Evolutionary conservation across 768 basidiomycete species (phyloP).

Genomic region (Russula griseocarnosa): DNA sequence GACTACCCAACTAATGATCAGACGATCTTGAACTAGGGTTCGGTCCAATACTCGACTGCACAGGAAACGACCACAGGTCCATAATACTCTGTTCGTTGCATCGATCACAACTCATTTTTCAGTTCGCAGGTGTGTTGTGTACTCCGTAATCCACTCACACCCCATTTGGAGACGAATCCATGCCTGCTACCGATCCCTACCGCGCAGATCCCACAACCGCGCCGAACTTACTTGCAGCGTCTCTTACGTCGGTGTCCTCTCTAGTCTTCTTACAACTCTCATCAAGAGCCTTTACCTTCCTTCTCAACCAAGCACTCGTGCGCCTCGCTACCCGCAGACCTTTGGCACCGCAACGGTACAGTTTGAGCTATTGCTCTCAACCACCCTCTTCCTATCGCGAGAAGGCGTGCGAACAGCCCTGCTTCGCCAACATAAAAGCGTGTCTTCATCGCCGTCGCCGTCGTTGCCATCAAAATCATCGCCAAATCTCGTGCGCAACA

Average conservation of each 20-base stretch:
- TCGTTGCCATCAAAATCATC: not conserved
- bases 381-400: conserved; percentile 87
- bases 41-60: too few relatives aligned
- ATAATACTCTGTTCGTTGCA: too few relatives aligned
- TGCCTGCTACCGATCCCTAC: not conserved
- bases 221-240: conserved; percentile 34
- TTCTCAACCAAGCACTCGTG: conserved; percentile 82
- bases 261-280: conserved; percentile 84
- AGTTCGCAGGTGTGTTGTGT: not conserved
- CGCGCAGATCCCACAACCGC: not conserved
- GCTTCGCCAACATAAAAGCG: conserved; percentile 47
- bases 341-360: conserved; percentile 92
- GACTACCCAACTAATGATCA: too few relatives aligned
- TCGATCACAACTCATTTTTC: not conserved
- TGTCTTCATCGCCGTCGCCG: not conserved
- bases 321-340: conserved; percentile 74
- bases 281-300: conserved; percentile 81
- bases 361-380: conserved; percentile 86
- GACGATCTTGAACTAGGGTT: too few relatives aligned
- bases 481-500: conserved; percentile 39
- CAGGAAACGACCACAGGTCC: too few relatives aligned
- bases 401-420: conserved; percentile 89
- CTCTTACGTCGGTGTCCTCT: conserved; percentile 51
- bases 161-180: not conserved
- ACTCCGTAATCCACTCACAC: too few relatives aligned